Base-by-base conservation (phyloP, 371 early-diverging fungal species). In the Rhizopus sp. region DNA sequence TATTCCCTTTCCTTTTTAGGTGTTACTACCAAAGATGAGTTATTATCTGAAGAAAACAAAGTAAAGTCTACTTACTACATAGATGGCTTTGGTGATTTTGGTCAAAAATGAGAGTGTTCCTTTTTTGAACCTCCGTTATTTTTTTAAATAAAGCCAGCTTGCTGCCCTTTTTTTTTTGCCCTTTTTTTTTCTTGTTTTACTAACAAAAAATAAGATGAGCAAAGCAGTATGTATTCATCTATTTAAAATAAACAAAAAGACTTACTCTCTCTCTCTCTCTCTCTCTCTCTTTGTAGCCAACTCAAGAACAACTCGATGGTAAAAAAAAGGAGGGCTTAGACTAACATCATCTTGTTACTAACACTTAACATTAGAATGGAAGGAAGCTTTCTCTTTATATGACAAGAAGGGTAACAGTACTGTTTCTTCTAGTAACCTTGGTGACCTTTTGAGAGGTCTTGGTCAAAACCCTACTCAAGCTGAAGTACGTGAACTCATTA, bases 331-430 rank as follows among this genome's bases (percentile, higher is more conserved):
- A 9, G 10, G 17, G 13, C 10, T 15, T 32, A 16, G 10, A 30
- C 23, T 37, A 9, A 8, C 9, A 23, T 29, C 50, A 15, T 31
- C 42, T n/a, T 40, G 46, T 10, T 29, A 12, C 13, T 54, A n/a
- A 47, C 45, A 35, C 17, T 48, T 50, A 39, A 41, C 23, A 39
- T 39, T 66, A 86, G 92, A 93, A 64, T 93, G 84, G 82, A 87
- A 89, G 77, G 93, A 93, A 73, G 88, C 90, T 40, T 93, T 93
- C 64, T 88, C 90, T 44, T 77, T 93, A 45, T 93, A 90, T 60
- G 94, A 93, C 81, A 93, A 94, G 74, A 93, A 94, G 69, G 96
- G 94, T 57, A 90, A 93, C 62, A 95, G 94, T 57, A 87, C 87
- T 44, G 90, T 97, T 53, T 84, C 82, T 7, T 69, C 82, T 49